Base-by-base conservation (phyloP, 306 rosid genomes). In the Cicer yamashitae region DNA sequence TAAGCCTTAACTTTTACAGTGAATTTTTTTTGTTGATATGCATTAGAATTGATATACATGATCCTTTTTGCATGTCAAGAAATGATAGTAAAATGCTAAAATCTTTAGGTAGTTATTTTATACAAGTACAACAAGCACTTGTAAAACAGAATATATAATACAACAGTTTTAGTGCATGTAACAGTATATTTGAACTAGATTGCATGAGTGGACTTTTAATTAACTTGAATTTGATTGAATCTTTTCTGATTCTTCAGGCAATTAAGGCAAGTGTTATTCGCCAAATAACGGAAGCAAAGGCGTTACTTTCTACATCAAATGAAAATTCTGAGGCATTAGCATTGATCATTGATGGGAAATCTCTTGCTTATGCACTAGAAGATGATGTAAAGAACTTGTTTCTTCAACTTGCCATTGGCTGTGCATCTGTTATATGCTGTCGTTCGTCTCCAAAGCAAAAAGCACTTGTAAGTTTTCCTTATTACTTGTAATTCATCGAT, bases 381-480 rank as follows among this genome's bases (percentile, higher is more conserved):
- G 88, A 89, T 50, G 99, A 96, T 80, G 88, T 87, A 46, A 89
- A 92, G 84, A 88, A 96, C 79, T 54, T 79, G 57, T 92, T 96
- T 87, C 85, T 92, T 69, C 96, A 92, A 78, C 91, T 96, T 72
- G 97, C 98, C 9, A 74, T 92, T 70, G 96, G 99, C 51, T 96
- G 98, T 53, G 97, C 99, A 70, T 96, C 99, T 37, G 98, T 96
- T 47, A 92, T 96, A 80, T 96, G 99, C 85, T 96, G 99, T 45
- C 94, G 99, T 68, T 92, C 99, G 45, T 96, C 99, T 77, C 99
- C 99, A 63, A 96, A 92, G 82, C 99, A 96, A 85, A 96, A 96
- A 83, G 98, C 98, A 73, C 94, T 92, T 70, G 99, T 93, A 83
- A 86, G 90, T 76, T 69, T 50, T 56, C 61, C 14, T 45, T 51